Conservation (phyloP, 2,329 filamentous ascomycete species). For the Didymella arachidicola region DNA sequence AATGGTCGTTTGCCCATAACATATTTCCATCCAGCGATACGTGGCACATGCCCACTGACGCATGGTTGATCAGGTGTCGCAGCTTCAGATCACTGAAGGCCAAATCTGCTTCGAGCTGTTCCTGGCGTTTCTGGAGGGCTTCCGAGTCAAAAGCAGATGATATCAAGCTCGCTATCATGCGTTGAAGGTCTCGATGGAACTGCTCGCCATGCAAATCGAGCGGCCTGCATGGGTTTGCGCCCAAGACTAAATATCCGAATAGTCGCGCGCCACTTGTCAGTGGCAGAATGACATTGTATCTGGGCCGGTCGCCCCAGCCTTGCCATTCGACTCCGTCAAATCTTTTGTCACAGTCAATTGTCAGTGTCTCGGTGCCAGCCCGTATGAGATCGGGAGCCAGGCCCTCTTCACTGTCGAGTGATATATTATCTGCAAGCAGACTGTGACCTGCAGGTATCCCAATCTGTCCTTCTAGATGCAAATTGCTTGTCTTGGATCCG, state of each 20-base stretch:
- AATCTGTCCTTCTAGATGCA: constrained; percentile 38
- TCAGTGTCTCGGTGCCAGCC: constrained; percentile 30
- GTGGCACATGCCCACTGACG: constrained; percentile 47
- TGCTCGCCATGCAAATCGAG: constrained; percentile 44
- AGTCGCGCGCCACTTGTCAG: constrained; percentile 33
- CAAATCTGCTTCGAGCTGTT: constrained; percentile 45
- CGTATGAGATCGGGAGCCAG: constrained; percentile 41
- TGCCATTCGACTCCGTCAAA: constrained; percentile 41
- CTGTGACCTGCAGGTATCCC: constrained; percentile 40
- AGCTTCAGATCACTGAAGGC: constrained; percentile 46
- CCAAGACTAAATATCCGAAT: constrained; percentile 45
- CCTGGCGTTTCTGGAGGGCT: constrained; percentile 34
- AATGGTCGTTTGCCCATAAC: constrained; percentile 49
- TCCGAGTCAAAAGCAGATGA: constrained; percentile 33
- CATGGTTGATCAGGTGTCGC: constrained; percentile 47
- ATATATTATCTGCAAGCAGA: constrained; percentile 34
- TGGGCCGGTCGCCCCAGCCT: constrained; percentile 38
- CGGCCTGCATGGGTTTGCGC: constrained; percentile 47
- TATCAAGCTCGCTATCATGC: constrained; percentile 45
- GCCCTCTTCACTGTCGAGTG: constrained; percentile 35
- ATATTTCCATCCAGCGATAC: constrained; percentile 40
- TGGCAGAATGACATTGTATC: constrained; percentile 39
- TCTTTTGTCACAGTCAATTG: constrained; percentile 41
- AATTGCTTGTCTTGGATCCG: constrained; percentile 10
- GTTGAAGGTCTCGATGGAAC: constrained; percentile 43